These are phyloP conservation scores for Cadophora luteo-olivacea DNA, from an alignment of 2,329 filamentous ascomycete species.

Conservation along the genomic window DNA sequence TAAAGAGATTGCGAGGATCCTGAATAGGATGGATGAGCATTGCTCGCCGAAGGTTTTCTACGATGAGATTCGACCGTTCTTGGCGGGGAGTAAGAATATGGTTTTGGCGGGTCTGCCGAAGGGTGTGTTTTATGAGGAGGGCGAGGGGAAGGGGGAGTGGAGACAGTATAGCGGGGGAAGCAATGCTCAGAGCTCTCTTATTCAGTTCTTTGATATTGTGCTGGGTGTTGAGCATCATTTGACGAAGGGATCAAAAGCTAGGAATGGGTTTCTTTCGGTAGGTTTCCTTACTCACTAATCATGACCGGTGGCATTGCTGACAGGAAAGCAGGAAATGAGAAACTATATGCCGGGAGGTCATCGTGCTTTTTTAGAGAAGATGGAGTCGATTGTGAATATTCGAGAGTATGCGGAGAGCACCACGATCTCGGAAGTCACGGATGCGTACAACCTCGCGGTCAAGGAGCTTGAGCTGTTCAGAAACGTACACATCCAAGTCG, in stretches of 20 bases:
- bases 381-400: constrained; percentile 75
- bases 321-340: constrained; percentile 66
- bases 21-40: constrained; percentile 87
- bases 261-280: constrained; percentile 38
- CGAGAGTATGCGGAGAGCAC: constrained; percentile 63
- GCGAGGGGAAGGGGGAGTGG: constrained; percentile 69
- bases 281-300: neutral
- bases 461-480: constrained; percentile 78
- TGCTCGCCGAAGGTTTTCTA: constrained; percentile 91
- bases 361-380: constrained; percentile 75
- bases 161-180: constrained; percentile 85
- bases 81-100: constrained; percentile 96
- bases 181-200: constrained; percentile 90
- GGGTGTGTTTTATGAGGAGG: constrained; percentile 85
- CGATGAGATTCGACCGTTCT: constrained; percentile 83
- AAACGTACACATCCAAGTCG: constrained; percentile 88
- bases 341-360: constrained; percentile 91
- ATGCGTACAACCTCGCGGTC: constrained; percentile 77
- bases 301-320: constrained; percentile 1
- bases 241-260: constrained; percentile 42
- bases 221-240: constrained; percentile 79
- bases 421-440: constrained; percentile 55
- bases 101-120: constrained; percentile 79
- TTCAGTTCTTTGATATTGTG: constrained; percentile 91
- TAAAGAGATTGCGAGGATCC: constrained; percentile 68